phyloP scores from a whole-genome alignment of 1,139 yeast genomes.

The Sugiyamaella neomexicana region DNA sequence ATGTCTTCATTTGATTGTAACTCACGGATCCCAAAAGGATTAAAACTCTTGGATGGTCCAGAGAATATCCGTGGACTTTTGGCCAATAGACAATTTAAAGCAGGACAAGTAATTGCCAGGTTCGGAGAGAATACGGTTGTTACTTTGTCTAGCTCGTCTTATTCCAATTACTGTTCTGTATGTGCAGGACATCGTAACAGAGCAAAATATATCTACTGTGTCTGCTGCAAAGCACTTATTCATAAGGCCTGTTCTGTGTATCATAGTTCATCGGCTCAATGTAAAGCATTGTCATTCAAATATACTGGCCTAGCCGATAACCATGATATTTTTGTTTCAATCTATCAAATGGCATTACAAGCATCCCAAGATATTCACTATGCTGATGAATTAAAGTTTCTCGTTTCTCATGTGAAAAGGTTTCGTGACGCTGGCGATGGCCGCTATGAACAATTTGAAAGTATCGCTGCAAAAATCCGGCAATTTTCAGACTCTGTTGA shows the following conservation, averaged over 20 bases:
- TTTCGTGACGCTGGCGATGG: conserved; percentile 9
- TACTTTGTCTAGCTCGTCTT: neutral
- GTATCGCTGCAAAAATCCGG: neutral
- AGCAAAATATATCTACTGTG: neutral
- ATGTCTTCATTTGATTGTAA: conserved; percentile 2
- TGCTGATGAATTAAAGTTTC: conserved; percentile 2
- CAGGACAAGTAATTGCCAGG: conserved; percentile 9
- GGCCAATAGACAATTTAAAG: conserved; percentile 8
- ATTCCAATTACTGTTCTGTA: neutral
- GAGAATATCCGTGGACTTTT: conserved; percentile 14
- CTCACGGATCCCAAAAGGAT: conserved; percentile 16
- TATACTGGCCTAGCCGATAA: conserved; percentile 1
- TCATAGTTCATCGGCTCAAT: neutral
- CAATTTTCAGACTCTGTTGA: neutral
- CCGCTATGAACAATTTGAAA: conserved; percentile 12
- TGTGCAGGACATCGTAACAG: neutral
- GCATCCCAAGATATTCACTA: conserved; percentile 3
- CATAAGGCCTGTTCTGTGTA: conserved; percentile 2
- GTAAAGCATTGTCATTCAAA: conserved; percentile 2
- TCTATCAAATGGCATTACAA: conserved; percentile 5
- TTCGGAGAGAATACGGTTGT: conserved; percentile 12
- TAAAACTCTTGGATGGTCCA: conserved; percentile 12
- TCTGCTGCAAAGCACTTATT: conserved; percentile 1
- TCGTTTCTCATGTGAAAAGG: conserved; percentile 14
- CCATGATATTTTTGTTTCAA: neutral